A percentile compares a stretch with the other conserved stretches of the same genome.
Evolutionary conservation across 768 basidiomycete genomes (phyloP).

Genomic region (Phaeotremella fagi): DNA sequence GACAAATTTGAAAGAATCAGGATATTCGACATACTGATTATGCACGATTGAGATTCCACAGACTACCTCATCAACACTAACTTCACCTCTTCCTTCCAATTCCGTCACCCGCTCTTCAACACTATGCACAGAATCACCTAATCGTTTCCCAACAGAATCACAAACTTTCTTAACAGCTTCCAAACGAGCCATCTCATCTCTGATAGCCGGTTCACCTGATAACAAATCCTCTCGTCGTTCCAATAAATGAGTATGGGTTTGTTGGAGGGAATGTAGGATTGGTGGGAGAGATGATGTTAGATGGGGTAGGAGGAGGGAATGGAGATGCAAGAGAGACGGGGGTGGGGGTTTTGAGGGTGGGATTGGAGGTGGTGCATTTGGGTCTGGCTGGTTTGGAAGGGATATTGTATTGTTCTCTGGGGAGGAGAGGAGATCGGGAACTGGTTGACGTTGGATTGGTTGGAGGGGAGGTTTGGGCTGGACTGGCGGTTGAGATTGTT

Average conservation of each 20-base stretch:
- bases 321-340: constrained; percentile 42
- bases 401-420: constrained; percentile 51
- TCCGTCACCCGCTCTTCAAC: constrained; percentile 73
- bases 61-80: constrained; percentile 91
- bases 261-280: constrained; percentile 56
- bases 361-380: constrained; percentile 23
- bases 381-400: constrained; percentile 16
- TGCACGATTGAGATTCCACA: constrained; percentile 94
- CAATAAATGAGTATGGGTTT: constrained; percentile 57
- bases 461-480: constrained; percentile 7
- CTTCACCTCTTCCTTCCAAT: constrained; percentile 75
- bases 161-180: constrained; percentile 93
- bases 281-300: constrained; percentile 66
- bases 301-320: constrained; percentile 65
- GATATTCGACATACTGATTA: constrained; percentile 85
- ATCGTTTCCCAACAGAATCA: constrained; percentile 64
- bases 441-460: constrained; percentile 67
- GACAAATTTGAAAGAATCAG: too few species aligned
- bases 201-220: constrained; percentile 85
- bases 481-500: constrained; percentile 2
- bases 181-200: constrained; percentile 91
- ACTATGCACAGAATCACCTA: constrained; percentile 60
- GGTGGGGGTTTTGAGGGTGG: constrained; percentile 47
- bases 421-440: constrained; percentile 79
- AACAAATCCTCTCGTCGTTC: constrained; percentile 78